A percentile compares a stretch with the other conserved stretches of the same genome.
Evolutionary conservation across 352 stramenopile genomes (phyloP).

Genomic region (Globisporangium megalacanthum): DNA sequence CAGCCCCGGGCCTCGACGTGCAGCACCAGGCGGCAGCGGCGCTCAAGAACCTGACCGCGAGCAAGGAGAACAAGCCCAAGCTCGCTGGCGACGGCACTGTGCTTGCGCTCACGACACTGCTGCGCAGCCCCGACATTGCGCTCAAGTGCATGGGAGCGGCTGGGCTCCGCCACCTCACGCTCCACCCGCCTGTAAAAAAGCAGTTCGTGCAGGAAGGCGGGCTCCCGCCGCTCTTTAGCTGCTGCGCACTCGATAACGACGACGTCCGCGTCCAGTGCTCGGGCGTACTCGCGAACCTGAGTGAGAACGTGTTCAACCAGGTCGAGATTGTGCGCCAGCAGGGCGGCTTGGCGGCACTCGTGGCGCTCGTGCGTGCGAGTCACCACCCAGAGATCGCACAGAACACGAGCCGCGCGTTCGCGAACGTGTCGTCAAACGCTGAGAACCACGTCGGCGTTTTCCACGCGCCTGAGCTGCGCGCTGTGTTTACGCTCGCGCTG

Average conservation of each 20-base stretch:
- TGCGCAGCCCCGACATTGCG: conserved; percentile 66
- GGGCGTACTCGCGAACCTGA: conserved; percentile 87
- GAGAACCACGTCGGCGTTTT: conserved; percentile 91
- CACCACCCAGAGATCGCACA: conserved; percentile 77
- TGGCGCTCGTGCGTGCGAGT: conserved; percentile 51
- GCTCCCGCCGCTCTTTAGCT: conserved; percentile 55
- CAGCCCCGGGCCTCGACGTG: conserved; percentile 63
- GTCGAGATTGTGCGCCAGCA: conserved; percentile 76
- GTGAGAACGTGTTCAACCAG: conserved; percentile 91
- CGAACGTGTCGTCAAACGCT: conserved; percentile 89
- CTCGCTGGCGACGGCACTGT: conserved; percentile 87
- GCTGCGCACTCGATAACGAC: conserved; percentile 52
- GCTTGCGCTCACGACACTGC: conserved; percentile 74
- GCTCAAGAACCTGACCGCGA: conserved; percentile 89
- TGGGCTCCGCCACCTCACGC: conserved; percentile 84
- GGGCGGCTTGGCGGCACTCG: conserved; percentile 63
- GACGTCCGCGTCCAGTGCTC: conserved; percentile 89
- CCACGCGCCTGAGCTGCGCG: conserved; percentile 62
- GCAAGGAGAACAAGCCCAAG: conserved; percentile 88
- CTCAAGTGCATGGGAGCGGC: conserved; percentile 87
- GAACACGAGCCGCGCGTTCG: conserved; percentile 87
- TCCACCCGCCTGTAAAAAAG: conserved; percentile 67
- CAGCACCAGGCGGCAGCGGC: conserved; percentile 87
- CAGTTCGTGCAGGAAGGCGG: conserved; percentile 66
- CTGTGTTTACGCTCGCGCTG: conserved; percentile 67